Evolutionary conservation across 306 rosid species (phyloP).

Genomic region (Acacia acuminata): DNA sequence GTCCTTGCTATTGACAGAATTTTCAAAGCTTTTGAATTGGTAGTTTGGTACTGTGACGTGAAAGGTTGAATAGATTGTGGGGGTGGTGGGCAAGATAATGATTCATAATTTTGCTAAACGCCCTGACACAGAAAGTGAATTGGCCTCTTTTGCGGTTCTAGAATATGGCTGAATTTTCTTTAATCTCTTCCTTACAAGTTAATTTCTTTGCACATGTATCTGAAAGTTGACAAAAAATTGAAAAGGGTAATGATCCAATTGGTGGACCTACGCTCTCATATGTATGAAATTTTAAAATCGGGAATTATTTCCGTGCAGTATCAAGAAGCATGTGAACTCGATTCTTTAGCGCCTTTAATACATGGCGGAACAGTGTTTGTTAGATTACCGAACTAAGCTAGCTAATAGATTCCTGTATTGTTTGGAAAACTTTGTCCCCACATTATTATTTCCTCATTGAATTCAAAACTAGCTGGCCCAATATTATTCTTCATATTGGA

Average conservation of each 20-base stretch:
- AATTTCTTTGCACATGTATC: not conserved
- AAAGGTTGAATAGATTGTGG: not conserved
- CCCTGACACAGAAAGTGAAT: not conserved
- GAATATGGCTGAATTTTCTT: constrained; percentile 31
- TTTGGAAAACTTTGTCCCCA: constrained; percentile 41
- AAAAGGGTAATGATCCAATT: constrained; percentile 7
- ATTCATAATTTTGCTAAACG: constrained; percentile 16
- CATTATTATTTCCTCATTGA: constrained; percentile 36
- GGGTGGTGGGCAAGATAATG: constrained; percentile 27
- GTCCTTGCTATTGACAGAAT: constrained; percentile 28
- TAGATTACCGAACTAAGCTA: constrained; percentile 41
- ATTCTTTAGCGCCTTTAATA: constrained; percentile 17
- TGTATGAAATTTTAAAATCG: not conserved
- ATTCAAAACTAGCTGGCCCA: constrained; percentile 36
- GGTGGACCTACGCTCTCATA: not conserved
- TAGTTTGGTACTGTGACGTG: constrained; percentile 25
- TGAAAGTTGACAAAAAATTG: not conserved
- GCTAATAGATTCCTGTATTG: constrained; percentile 42
- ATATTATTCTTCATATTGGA: constrained; percentile 21
- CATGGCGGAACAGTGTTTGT: constrained; percentile 31
- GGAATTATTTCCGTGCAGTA: constrained; percentile 22
- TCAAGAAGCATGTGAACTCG: constrained; percentile 38
- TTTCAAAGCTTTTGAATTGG: constrained; percentile 33
- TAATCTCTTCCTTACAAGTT: not conserved
- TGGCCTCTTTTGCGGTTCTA: not conserved